These are phyloP conservation scores for Cucurbita pepo DNA, from an alignment of 306 rosid species.

Conservation along the genomic window DNA sequence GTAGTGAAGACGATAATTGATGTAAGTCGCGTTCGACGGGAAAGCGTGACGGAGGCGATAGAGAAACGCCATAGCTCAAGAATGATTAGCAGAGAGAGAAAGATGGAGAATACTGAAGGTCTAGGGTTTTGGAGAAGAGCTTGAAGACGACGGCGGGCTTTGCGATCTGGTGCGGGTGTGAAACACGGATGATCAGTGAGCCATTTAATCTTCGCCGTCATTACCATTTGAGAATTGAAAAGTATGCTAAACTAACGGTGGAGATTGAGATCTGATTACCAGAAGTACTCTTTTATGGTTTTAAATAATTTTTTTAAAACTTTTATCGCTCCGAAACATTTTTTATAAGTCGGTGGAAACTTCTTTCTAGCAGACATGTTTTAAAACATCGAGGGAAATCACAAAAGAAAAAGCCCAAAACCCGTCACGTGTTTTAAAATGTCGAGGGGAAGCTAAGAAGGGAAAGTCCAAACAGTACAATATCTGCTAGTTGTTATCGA, in stretches of 20 bases:
- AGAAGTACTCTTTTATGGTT: neutral
- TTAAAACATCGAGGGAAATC: too few relatives aligned
- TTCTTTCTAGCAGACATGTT: too few relatives aligned
- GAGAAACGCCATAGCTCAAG: constrained; percentile 32
- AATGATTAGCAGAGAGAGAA: constrained; percentile 5
- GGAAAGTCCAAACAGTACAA: too few relatives aligned
- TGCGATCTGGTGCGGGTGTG: neutral
- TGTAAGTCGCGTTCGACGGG: neutral
- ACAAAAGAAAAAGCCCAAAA: too few relatives aligned
- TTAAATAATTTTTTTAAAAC: too few relatives aligned
- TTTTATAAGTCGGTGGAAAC: too few relatives aligned
- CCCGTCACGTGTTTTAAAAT: too few relatives aligned
- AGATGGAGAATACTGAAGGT: neutral
- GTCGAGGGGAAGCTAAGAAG: too few relatives aligned
- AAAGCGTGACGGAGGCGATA: constrained; percentile 38
- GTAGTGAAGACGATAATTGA: neutral
- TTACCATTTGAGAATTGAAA: neutral
- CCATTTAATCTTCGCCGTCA: neutral
- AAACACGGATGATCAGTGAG: neutral
- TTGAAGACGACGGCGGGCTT: neutral
- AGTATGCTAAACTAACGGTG: neutral
- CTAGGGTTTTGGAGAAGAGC: constrained; percentile 8
- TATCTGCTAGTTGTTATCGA: too few relatives aligned
- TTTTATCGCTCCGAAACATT: too few relatives aligned
- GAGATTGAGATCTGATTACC: neutral